Conservation (phyloP, 192 early-diverging fungal species). For the Powellomyces hirtus region DNA sequence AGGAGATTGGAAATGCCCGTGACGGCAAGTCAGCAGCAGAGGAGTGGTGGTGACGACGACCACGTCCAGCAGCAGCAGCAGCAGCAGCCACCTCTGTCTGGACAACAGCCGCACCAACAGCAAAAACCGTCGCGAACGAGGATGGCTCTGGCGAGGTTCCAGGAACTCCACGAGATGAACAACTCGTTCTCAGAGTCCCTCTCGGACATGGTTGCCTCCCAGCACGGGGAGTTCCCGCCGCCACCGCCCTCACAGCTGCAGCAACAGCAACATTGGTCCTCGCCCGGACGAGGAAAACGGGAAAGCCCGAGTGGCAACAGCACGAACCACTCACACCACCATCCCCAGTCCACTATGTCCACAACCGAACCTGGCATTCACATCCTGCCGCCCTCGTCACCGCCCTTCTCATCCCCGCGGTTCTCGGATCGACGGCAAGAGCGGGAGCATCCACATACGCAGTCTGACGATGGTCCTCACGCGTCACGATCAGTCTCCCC, state of each 20-base stretch:
- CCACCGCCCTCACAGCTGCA: not conserved
- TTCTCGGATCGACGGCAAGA: too few species aligned
- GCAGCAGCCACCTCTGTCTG: not conserved
- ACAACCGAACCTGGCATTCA: not conserved
- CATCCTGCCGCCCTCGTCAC: too few species aligned
- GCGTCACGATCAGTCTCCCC: not conserved
- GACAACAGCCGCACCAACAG: not conserved
- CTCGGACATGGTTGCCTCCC: constrained; percentile 10
- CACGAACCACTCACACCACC: not conserved
- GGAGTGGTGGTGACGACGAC: not conserved
- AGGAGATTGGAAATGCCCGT: not conserved
- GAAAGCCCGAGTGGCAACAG: not conserved
- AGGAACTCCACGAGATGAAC: constrained; percentile 22
- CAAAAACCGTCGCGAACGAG: not conserved
- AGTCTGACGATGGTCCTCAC: not conserved
- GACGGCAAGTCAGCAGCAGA: not conserved
- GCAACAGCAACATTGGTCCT: not conserved
- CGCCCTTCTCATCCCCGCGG: not conserved
- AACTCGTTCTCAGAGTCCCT: constrained; percentile 27
- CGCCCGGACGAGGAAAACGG: too few species aligned
- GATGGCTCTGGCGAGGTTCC: constrained; percentile 18
- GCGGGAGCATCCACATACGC: too few species aligned
- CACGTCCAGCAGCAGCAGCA: not conserved
- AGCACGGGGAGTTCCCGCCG: not conserved
- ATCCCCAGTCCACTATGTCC: not conserved